Conservation (phyloP, 2,329 filamentous ascomycete species). For the Fusarium duplospermum region DNA sequence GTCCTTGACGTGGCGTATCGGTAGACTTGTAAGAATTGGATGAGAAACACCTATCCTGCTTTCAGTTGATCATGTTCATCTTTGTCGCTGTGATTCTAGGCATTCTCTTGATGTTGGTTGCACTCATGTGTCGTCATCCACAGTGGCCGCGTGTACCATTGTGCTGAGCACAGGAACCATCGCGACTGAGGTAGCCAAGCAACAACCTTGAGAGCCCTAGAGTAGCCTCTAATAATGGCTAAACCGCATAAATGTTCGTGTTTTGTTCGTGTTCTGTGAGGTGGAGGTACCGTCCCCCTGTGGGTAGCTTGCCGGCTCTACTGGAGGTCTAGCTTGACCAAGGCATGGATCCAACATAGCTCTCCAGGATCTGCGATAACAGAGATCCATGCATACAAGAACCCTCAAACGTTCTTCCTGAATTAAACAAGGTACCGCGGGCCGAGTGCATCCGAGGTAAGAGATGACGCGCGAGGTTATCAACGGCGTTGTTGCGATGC, state of each 20-base stretch:
- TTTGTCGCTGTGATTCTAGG: not conserved
- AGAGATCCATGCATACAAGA: not conserved
- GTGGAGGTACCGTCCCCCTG: not conserved
- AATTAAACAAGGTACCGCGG: not conserved
- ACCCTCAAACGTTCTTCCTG: not conserved
- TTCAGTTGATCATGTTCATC: not conserved
- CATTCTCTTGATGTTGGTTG: too few relatives aligned
- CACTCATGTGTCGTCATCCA: too few relatives aligned
- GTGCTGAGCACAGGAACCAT: not conserved
- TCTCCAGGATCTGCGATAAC: not conserved
- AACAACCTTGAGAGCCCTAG: too few relatives aligned
- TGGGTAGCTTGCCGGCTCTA: not conserved
- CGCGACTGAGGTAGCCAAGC: too few relatives aligned
- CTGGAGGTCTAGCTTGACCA: not conserved
- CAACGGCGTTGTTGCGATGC: not conserved
- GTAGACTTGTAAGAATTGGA: constrained; percentile 1
- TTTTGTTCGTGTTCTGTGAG: not conserved
- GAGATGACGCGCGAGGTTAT: not conserved
- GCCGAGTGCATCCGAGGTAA: not conserved
- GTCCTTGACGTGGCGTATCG: not conserved
- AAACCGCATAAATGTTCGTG: not conserved
- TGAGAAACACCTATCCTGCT: not conserved
- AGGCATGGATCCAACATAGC: too few relatives aligned
- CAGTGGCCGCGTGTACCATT: too few relatives aligned
- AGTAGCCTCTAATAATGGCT: too few relatives aligned